These are phyloP conservation scores for Xylaria sp. DNA, from an alignment of 2,329 filamentous ascomycete genomes.

Conservation along the genomic window DNA sequence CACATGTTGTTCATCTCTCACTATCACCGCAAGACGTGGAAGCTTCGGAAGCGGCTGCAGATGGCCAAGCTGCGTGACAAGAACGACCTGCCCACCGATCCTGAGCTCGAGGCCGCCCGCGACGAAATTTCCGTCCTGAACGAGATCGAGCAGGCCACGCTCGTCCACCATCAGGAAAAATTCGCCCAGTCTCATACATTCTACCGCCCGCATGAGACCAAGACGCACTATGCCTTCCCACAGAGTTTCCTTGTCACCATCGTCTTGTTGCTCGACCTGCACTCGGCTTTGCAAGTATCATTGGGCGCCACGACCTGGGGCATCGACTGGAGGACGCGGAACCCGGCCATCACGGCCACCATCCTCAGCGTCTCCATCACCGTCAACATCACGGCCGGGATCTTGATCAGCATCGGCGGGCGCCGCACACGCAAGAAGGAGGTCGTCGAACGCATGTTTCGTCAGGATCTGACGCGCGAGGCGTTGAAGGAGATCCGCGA, in stretches of 20 bases:
- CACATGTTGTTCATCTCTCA: conserved; percentile 86
- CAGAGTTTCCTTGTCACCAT: conserved; percentile 78
- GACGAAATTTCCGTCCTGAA: conserved; percentile 70
- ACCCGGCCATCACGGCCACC: conserved; percentile 78
- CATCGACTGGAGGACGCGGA: conserved; percentile 75
- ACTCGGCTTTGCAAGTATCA: conserved; percentile 82
- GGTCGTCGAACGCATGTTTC: conserved; percentile 78
- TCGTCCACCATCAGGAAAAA: conserved; percentile 82
- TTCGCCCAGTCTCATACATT: conserved; percentile 86
- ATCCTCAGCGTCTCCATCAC: conserved; percentile 83
- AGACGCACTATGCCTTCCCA: conserved; percentile 83
- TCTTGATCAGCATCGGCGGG: conserved; percentile 81
- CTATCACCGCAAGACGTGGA: conserved; percentile 74
- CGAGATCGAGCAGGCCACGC: conserved; percentile 71
- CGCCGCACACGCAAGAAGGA: conserved; percentile 85
- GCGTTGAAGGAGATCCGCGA: conserved; percentile 59
- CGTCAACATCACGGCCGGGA: conserved; percentile 79
- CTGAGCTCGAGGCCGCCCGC: conserved; percentile 55
- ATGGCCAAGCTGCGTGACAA: conserved; percentile 72
- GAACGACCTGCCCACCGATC: conserved; percentile 70
- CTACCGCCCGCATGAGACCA: conserved; percentile 88
- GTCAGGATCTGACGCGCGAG: conserved; percentile 77
- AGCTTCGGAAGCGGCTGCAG: conserved; percentile 68
- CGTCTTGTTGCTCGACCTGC: conserved; percentile 80
- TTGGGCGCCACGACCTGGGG: conserved; percentile 83